Base-by-base conservation (phyloP, 176 grass and related monocot genomes). In the Bromus sterilis region DNA sequence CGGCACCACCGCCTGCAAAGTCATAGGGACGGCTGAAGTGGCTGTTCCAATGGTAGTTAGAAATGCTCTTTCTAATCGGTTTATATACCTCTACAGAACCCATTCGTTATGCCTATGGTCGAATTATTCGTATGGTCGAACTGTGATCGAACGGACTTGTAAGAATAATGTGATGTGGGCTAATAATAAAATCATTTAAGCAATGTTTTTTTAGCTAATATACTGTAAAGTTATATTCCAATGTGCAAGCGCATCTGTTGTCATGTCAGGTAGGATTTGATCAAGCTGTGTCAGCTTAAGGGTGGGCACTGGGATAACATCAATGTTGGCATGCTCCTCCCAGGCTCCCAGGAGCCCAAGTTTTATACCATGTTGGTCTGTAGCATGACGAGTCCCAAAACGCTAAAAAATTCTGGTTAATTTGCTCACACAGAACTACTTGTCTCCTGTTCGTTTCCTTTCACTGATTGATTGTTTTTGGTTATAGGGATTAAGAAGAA, bases 61-160 rank as follows among this genome's bases (percentile, higher is more conserved):
- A 88, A 88, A 84, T 80, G 32, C 86, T 88, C 81, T 79, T 90
- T 86, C 88, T 90, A 90, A 86, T 83, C 18, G 57, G 23, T 82
- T 35, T 64, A 46, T 64, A 46, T 56, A 29, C 55, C 14, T 69
- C 56, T 76, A 53, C 49, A 21, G 49, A 40, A 35, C 24, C 77
- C 77, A 34, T 85, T 71, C 78, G 37, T 56, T 73, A 57, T 36
- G 56, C 34, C 13, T 40, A 37, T 81, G 63, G 24, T 24, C 8
- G 11, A 48, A 46, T 25, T 49, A 12, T 73, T 73, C 42, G 66
- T 24, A 51, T 48, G 31, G 35, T 49, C 6, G 25, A 68, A 78
- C 66, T 72, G 44, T 78, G 74, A 30, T 84, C 49, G 78, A 71
- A 86, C 16, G 15, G 44, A 55, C 16, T 11, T 82, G 49, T 69